Conservation (phyloP, 805 yeast species). For the Candida morakotiae region DNA sequence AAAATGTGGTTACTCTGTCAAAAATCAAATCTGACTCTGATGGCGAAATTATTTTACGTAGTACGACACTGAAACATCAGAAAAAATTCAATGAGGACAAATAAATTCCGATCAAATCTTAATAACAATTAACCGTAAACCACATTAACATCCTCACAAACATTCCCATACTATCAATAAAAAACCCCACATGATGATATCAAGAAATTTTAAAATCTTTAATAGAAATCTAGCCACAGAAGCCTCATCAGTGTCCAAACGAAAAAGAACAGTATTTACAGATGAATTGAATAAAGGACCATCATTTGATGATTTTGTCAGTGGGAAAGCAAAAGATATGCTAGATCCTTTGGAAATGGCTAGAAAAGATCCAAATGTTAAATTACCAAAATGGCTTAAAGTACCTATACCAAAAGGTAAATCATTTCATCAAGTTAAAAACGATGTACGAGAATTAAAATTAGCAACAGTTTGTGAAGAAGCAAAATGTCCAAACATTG, state of each 20-base stretch:
- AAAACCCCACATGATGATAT: constrained; percentile 1
- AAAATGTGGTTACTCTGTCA: too few relatives aligned
- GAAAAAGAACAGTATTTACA: constrained; percentile 57
- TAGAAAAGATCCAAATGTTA: constrained; percentile 59
- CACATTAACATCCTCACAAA: neutral
- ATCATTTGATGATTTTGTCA: constrained; percentile 84
- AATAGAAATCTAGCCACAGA: constrained; percentile 3
- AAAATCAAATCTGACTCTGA: too few relatives aligned
- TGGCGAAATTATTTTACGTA: too few relatives aligned
- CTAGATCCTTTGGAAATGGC: constrained; percentile 77
- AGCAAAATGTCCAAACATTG: constrained; percentile 98
- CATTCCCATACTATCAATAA: neutral
- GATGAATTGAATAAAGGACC: constrained; percentile 82
- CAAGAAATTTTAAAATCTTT: neutral
- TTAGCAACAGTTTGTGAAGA: constrained; percentile 97
- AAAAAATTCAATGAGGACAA: neutral
- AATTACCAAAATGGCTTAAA: constrained; percentile 90
- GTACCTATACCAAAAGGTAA: constrained; percentile 97
- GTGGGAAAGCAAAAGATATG: constrained; percentile 71
- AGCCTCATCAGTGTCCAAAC: constrained; percentile 23
- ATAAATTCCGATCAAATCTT: neutral
- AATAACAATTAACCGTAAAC: neutral
- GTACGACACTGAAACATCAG: too few relatives aligned
- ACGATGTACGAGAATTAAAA: constrained; percentile 83
- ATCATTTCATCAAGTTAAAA: constrained; percentile 72